phyloP scores from a whole-genome alignment of 805 yeast genomes.

The Starmerella tilneyi region DNA sequence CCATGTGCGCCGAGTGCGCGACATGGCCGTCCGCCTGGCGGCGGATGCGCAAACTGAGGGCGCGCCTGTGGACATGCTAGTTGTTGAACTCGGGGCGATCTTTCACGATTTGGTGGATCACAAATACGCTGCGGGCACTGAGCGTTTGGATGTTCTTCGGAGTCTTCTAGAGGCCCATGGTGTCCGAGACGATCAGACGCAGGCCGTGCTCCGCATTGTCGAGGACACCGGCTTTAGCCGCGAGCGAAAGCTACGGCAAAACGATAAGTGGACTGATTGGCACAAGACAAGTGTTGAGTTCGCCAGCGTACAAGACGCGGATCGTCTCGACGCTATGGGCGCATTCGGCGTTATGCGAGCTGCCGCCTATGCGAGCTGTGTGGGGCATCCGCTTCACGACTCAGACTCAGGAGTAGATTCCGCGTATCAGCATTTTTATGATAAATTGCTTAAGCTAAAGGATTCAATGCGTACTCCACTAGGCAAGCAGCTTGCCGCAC shows the following conservation, averaged over 20 bases:
- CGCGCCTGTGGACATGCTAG: slow-evolving; percentile 20
- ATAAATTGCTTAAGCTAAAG: slow-evolving; percentile 29
- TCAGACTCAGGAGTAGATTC: slow-evolving; percentile 17
- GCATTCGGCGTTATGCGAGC: slow-evolving; percentile 32
- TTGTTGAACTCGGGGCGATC: slow-evolving; percentile 30
- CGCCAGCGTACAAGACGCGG: slow-evolving; percentile 35
- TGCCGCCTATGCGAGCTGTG: slow-evolving; percentile 30
- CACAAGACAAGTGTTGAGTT: slow-evolving; percentile 28
- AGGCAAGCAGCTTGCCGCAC: slow-evolving; percentile 21
- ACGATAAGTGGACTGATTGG: slow-evolving; percentile 29
- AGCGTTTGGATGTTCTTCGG: slow-evolving; percentile 12
- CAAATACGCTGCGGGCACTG: slow-evolving; percentile 25
- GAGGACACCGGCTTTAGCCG: slow-evolving; percentile 26
- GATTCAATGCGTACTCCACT: slow-evolving; percentile 27
- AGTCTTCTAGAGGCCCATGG: slow-evolving; percentile 17
- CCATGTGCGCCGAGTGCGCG: slow-evolving; percentile 30
- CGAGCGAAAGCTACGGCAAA: slow-evolving; percentile 25
- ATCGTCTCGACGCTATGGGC: slow-evolving; percentile 35
- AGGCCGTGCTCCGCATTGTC: slow-evolving; percentile 24
- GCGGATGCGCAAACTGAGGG: background rate
- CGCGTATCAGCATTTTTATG: slow-evolving; percentile 29
- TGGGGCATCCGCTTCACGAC: slow-evolving; percentile 26
- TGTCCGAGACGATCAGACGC: slow-evolving; percentile 15
- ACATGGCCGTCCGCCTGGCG: slow-evolving; percentile 27
- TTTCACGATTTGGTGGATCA: slow-evolving; percentile 31